Evolutionary conservation across 345 rosid species (phyloP), one percentile per base, ranked within the genome.

Genomic region (Turnera subulata): DNA sequence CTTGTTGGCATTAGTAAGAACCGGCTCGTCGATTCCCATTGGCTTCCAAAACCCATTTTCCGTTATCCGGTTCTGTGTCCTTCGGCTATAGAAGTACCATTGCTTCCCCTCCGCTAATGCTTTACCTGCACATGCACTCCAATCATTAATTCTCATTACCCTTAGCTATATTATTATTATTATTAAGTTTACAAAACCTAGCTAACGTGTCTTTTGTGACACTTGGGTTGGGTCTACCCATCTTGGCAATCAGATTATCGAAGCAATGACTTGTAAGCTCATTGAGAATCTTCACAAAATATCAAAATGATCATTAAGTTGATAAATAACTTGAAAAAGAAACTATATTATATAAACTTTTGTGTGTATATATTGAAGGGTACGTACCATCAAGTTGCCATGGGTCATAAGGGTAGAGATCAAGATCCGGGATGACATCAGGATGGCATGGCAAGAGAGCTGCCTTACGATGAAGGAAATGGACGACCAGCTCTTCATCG

Each of bases 351-450:
- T n/a, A n/a, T n/a, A n/a, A n/a, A n/a, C n/a, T n/a, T n/a, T n/a
- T n/a, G n/a, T n/a, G n/a, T n/a, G n/a, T n/a, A n/a, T n/a, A n/a
- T n/a, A 29, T 29, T 4, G 4, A 4, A 29, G 35, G 4, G 5
- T 29, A 29, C 0, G 23, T 76, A 86, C 98, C 98, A 49, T 88
- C 74, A 16, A 92, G 97, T 53, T 93, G 89, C 99, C 99, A 93
- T 12, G 99, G 99, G 76, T 93, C 91, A 42, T 83, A 86, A 13
- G 85, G 86, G 66, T 75, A 82, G 44, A 93, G 85, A 46, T 83
- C 85, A 38, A 93, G 97, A 74, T 93, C 99, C 2, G 99, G 99
- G 66, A 93, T 93, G 68, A 93, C 86, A 38, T 93, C 90, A 1
- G 99, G 96, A 42, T 86, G 89, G 75, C 84, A 82, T n/a, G 96